These are phyloP conservation scores for Dactylis glomerata DNA, from an alignment of 176 grass and related monocot species.

Conservation along the genomic window DNA sequence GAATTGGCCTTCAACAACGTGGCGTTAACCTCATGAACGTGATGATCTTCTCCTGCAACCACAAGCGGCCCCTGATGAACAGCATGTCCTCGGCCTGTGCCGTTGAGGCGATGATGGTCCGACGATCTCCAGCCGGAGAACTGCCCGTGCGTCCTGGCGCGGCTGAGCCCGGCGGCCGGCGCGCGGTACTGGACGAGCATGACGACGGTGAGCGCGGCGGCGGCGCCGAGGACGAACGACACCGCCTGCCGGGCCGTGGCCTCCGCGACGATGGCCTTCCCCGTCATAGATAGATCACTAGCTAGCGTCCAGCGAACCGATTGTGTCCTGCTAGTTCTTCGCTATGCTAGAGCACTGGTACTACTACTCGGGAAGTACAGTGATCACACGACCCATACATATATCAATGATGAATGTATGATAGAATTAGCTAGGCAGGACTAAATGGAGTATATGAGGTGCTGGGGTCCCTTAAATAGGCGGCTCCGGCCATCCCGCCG, in stretches of 20 bases:
- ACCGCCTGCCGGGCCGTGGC: conserved; percentile 7
- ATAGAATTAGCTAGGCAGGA: not conserved
- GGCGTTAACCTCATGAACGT: too few relatives aligned
- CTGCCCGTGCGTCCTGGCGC: too few relatives aligned
- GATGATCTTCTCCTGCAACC: too few relatives aligned
- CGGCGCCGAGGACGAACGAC: conserved; percentile 37
- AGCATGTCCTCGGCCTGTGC: too few relatives aligned
- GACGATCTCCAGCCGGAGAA: too few relatives aligned
- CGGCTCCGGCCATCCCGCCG: not conserved
- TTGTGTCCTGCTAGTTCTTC: too few relatives aligned
- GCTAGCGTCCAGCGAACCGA: not conserved
- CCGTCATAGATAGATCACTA: not conserved
- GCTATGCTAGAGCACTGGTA: not conserved
- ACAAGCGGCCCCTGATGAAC: too few relatives aligned
- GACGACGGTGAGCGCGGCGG: conserved; percentile 22
- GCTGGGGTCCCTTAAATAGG: not conserved
- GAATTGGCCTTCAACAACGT: too few relatives aligned
- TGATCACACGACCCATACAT: not conserved
- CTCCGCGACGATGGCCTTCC: not conserved
- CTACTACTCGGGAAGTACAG: not conserved
- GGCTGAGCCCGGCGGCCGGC: too few relatives aligned
- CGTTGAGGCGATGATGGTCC: too few relatives aligned
- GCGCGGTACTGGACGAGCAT: too few relatives aligned
- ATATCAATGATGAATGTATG: not conserved
- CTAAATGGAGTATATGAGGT: not conserved